phyloP scores from a whole-genome alignment of 2,329 filamentous ascomycete genomes.

The Didymella lethalis region DNA sequence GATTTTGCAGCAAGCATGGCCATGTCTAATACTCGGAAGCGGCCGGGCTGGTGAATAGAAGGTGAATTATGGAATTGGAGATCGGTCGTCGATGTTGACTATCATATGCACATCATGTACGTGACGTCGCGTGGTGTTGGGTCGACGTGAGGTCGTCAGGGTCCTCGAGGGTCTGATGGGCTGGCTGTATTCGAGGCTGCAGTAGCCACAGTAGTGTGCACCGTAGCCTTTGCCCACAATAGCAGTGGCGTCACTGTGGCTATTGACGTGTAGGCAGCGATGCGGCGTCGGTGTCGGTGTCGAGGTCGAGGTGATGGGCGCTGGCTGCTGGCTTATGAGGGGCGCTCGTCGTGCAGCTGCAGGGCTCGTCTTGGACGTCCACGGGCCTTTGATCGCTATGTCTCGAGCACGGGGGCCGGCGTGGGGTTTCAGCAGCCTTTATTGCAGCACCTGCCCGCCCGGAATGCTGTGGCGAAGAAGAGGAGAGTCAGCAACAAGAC shows the following conservation, averaged over 20 bases:
- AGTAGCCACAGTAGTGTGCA: neutral
- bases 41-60: slow-evolving; percentile 1
- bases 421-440: slow-evolving; percentile 16
- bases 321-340: slow-evolving; percentile 5
- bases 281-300: neutral
- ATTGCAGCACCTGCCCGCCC: slow-evolving; percentile 11
- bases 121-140: slow-evolving; percentile 2
- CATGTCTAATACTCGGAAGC: slow-evolving; percentile 57
- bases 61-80: slow-evolving; percentile 2
- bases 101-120: slow-evolving; percentile 30
- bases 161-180: neutral
- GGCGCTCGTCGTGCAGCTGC: slow-evolving; percentile 4
- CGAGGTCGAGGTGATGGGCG: slow-evolving; percentile 6
- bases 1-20: slow-evolving; percentile 81
- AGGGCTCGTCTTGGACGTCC: slow-evolving; percentile 13
- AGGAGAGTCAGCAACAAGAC: slow-evolving; percentile 17
- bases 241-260: neutral
- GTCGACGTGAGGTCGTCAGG: neutral
- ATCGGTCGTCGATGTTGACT: slow-evolving; percentile 12
- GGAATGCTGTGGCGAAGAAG: slow-evolving; percentile 10
- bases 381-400: neutral
- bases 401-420: slow-evolving; percentile 16
- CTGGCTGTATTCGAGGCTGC: neutral
- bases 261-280: neutral
- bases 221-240: neutral